A percentile compares a stretch with the other conserved stretches of the same genome.
Evolutionary conservation across 345 rosid genomes (phyloP).

Genomic region (Ceriops decandra): DNA sequence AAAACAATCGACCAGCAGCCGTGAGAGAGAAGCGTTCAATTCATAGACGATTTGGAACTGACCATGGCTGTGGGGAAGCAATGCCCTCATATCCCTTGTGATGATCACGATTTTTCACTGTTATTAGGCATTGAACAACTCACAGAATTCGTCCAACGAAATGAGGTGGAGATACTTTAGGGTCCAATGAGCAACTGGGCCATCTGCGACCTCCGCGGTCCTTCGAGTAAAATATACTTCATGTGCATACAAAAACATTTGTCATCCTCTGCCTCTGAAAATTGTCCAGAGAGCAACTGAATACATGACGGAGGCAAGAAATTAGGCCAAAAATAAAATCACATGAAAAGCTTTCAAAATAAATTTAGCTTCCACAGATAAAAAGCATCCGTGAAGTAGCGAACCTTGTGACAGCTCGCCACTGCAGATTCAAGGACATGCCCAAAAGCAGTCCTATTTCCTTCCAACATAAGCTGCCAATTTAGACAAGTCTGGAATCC

Average conservation of each 20-base stretch:
- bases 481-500: conserved; percentile 87
- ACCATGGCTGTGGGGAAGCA: too few species aligned
- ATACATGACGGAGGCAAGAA: background rate
- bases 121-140: too few species aligned
- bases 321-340: too few species aligned
- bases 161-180: background rate
- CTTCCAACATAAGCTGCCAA: conserved; percentile 80
- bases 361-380: background rate
- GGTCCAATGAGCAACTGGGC: background rate
- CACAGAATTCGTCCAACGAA: background rate
- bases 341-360: background rate
- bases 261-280: background rate
- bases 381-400: too few species aligned
- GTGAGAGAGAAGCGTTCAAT: too few species aligned
- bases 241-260: background rate
- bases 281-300: too few species aligned
- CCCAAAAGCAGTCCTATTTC: conserved; percentile 29
- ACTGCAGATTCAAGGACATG: background rate
- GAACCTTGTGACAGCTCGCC: background rate
- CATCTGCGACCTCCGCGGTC: background rate
- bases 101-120: too few species aligned
- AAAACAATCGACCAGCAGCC: too few species aligned
- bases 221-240: background rate
- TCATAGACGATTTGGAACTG: too few species aligned
- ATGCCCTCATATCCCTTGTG: too few species aligned